Percentiles rank a stretch among this genome's conserved stretches.
phyloP scores from a whole-genome alignment of 179 eudicot species.

The Actinidia arguta region DNA sequence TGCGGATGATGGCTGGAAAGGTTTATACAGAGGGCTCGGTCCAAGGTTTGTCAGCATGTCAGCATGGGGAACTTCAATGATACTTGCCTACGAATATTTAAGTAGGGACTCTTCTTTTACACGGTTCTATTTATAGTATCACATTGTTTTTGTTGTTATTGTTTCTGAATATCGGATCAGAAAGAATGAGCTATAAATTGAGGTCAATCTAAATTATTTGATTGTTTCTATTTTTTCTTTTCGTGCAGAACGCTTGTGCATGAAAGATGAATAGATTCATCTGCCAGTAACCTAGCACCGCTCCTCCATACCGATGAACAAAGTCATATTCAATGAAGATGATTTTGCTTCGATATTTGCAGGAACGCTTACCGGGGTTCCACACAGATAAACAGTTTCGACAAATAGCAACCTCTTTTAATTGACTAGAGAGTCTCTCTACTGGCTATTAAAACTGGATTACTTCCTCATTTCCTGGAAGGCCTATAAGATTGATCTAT shows the following conservation, averaged over 20 bases:
- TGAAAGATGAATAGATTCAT: conserved; percentile 31
- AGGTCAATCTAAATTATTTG: background rate
- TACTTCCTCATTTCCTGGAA: background rate
- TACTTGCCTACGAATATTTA: conserved; percentile 88
- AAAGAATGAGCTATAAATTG: too few species aligned
- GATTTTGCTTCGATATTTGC: background rate
- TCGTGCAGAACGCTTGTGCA: conserved; percentile 51
- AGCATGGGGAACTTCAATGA: conserved; percentile 99
- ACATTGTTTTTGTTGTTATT: background rate
- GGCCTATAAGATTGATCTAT: background rate
- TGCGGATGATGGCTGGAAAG: conserved; percentile 91
- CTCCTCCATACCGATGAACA: conserved; percentile 19
- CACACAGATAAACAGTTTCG: background rate
- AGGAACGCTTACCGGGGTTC: background rate
- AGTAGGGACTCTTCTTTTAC: conserved; percentile 51
- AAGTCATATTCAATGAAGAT: conserved; percentile 13
- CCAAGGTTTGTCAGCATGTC: conserved; percentile 99
- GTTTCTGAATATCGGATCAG: background rate
- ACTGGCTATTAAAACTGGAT: conserved; percentile 11
- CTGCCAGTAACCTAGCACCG: background rate
- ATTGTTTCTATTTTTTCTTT: background rate
- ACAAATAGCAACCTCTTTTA: background rate
- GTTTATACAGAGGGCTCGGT: conserved; percentile 93
- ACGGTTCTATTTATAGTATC: background rate
- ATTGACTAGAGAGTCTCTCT: background rate